Evolutionary conservation across 108 stramenopile genomes (phyloP).

Genomic region (Nannochloropsis oceanica): DNA sequence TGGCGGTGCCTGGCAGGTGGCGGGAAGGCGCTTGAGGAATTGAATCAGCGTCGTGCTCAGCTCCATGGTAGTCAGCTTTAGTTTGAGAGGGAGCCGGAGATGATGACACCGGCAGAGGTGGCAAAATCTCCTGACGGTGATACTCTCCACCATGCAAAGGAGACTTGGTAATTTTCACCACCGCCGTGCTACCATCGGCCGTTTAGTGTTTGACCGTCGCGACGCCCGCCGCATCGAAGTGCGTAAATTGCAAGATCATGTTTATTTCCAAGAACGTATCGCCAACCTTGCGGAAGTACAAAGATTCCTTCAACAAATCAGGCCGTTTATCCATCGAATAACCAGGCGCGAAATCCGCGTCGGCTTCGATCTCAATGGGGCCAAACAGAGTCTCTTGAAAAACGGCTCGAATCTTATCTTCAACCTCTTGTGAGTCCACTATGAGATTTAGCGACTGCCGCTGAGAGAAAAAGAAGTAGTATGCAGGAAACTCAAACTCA

Average conservation of each 20-base stretch:
- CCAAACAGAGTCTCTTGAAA: conserved; percentile 40
- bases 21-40: background rate
- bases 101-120: background rate
- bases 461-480: conserved; percentile 72
- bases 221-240: conserved; percentile 47
- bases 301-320: conserved; percentile 65
- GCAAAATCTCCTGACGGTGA: background rate
- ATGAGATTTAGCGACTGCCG: conserved; percentile 17
- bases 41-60: background rate
- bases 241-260: conserved; percentile 56
- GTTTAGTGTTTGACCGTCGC: background rate
- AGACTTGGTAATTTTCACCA: background rate
- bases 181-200: background rate
- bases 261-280: conserved; percentile 60
- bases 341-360: conserved; percentile 54
- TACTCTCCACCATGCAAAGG: background rate
- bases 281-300: conserved; percentile 64
- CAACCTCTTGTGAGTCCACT: conserved; percentile 11
- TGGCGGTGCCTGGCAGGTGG: background rate
- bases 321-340: conserved; percentile 63
- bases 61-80: background rate
- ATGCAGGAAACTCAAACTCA: conserved; percentile 89
- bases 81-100: background rate
- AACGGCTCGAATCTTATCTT: conserved; percentile 18
- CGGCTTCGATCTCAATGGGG: conserved; percentile 6